Conservation (phyloP, 140 eudicot species). For the Senecio squalidus region DNA sequence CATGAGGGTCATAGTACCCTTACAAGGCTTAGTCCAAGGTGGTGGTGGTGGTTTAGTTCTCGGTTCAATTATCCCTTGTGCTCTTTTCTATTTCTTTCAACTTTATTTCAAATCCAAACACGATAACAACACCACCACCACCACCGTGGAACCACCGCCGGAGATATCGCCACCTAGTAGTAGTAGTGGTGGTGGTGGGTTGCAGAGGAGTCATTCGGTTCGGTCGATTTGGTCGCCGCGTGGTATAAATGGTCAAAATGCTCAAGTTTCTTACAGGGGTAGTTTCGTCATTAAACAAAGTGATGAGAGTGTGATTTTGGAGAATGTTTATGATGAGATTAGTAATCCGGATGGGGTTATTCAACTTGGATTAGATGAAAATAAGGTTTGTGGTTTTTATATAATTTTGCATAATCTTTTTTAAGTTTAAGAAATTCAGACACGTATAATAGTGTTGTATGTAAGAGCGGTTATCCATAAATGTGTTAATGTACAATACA, state of each 20-base stretch:
- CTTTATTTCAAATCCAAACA: slow-evolving; percentile 63
- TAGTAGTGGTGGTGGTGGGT: slow-evolving; percentile 24
- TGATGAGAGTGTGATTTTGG: slow-evolving; percentile 35
- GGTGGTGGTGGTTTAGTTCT: slow-evolving; percentile 77
- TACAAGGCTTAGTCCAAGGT: slow-evolving; percentile 92
- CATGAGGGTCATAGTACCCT: slow-evolving; percentile 96
- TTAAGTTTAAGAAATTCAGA: too few relatives aligned
- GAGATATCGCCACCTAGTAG: slow-evolving; percentile 5
- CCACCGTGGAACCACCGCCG: slow-evolving; percentile 29
- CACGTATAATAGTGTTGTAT: too few relatives aligned
- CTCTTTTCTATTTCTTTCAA: slow-evolving; percentile 82
- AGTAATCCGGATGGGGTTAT: slow-evolving; percentile 58
- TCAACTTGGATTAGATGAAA: slow-evolving; percentile 69
- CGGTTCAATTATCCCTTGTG: slow-evolving; percentile 85
- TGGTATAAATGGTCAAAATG: slow-evolving; percentile 40
- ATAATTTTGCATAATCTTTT: too few relatives aligned
- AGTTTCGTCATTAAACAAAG: slow-evolving; percentile 39
- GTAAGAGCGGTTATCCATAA: too few relatives aligned
- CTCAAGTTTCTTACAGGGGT: slow-evolving; percentile 62
- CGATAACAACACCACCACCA: slow-evolving; percentile 16
- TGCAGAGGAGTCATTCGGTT: slow-evolving; percentile 51
- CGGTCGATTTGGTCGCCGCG: slow-evolving; percentile 57
- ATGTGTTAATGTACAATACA: too few relatives aligned
- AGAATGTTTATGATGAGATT: slow-evolving; percentile 50
- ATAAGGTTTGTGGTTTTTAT: slow-evolving; percentile 55